Evolutionary conservation across 352 stramenopile genomes (phyloP).

Genomic region (Phytophthora hybrid): DNA sequence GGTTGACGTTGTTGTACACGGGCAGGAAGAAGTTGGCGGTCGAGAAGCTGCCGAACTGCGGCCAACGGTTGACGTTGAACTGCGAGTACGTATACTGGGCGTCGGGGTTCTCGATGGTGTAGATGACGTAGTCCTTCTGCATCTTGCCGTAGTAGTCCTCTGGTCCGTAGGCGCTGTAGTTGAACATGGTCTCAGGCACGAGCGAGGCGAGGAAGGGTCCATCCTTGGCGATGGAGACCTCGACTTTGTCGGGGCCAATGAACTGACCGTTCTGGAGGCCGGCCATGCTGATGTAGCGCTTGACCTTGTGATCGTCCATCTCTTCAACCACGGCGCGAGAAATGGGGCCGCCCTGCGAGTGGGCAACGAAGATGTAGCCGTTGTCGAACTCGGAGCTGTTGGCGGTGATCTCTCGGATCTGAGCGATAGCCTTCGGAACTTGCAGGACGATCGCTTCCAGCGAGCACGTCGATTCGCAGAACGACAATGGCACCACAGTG

Average conservation of each 20-base stretch:
- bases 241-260: constrained; percentile 47
- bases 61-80: constrained; percentile 33
- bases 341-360: constrained; percentile 50
- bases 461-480: constrained; percentile 45
- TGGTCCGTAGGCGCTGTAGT: constrained; percentile 27
- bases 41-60: constrained; percentile 7
- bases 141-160: constrained; percentile 42
- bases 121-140: constrained; percentile 50
- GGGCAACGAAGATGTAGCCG: constrained; percentile 58
- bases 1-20: constrained; percentile 21
- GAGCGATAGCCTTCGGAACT: constrained; percentile 42
- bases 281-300: constrained; percentile 52
- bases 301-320: constrained; percentile 61
- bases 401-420: constrained; percentile 37
- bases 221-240: constrained; percentile 21
- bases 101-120: constrained; percentile 37
- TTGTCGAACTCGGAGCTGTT: constrained; percentile 41
- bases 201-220: not conserved
- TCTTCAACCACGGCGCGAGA: constrained; percentile 53
- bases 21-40: constrained; percentile 25
- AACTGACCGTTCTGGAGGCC: constrained; percentile 60
- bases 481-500: constrained; percentile 40
- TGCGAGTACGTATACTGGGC: constrained; percentile 42
- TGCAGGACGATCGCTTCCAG: constrained; percentile 37
- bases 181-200: constrained; percentile 40